phyloP scores from a whole-genome alignment of 1,139 yeast genomes.

The Spathaspora sp. region DNA sequence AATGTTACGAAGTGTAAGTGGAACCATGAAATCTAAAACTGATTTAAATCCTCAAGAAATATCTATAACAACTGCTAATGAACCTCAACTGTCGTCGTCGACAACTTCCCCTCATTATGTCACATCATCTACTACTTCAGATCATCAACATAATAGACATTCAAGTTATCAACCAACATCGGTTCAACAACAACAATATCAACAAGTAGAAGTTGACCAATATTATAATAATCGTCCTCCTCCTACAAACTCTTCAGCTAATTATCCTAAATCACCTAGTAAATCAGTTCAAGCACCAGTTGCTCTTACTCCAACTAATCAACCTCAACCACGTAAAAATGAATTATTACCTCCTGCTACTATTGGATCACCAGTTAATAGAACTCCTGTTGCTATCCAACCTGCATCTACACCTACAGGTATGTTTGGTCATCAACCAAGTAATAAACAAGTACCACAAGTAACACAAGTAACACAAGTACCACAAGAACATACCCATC shows the following conservation, averaged over 20 bases:
- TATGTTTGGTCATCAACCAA: slow-evolving; percentile 3
- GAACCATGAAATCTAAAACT: slow-evolving; percentile 25
- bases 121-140: slow-evolving; percentile 5
- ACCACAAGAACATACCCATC: slow-evolving; percentile 10
- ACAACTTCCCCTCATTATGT: slow-evolving; percentile 18
- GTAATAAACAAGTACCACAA: slow-evolving; percentile 10
- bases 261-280: background rate
- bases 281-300: slow-evolving; percentile 8
- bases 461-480: too few species aligned
- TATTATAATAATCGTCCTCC: slow-evolving; percentile 4
- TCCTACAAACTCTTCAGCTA: too few species aligned
- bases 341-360: slow-evolving; percentile 27
- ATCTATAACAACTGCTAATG: background rate
- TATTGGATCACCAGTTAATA: slow-evolving; percentile 19
- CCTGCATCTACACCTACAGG: slow-evolving; percentile 14
- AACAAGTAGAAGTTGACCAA: slow-evolving; percentile 7
- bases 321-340: slow-evolving; percentile 7
- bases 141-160: slow-evolving; percentile 21
- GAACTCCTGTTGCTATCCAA: slow-evolving; percentile 16
- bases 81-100: background rate
- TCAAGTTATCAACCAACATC: slow-evolving; percentile 18
- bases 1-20: slow-evolving; percentile 62
- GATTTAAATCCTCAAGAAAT: slow-evolving; percentile 8
- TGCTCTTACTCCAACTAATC: background rate
- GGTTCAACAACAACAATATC: background rate